A percentile compares a stretch with the other conserved stretches of the same genome.
Conservation (phyloP, 2,329 filamentous ascomycete genomes). For the Fusarium albosuccineum region DNA sequence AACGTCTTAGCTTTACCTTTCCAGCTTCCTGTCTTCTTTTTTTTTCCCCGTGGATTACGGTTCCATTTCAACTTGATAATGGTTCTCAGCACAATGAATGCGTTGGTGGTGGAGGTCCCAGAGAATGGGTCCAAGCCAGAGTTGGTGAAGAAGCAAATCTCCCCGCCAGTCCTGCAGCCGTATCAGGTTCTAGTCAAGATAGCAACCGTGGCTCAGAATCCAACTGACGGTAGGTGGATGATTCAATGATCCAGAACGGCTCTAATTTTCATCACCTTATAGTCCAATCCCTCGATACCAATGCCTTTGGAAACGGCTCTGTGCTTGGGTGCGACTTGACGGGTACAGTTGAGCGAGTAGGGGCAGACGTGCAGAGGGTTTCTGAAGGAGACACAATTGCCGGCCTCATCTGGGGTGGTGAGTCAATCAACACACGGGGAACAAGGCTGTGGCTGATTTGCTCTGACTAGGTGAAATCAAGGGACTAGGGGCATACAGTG, state of each 20-base stretch:
- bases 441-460: not conserved
- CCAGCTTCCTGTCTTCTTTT: not conserved
- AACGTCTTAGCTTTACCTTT: too few relatives aligned
- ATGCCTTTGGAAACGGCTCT: constrained; percentile 54
- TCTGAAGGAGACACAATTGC: constrained; percentile 41
- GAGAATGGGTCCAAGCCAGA: constrained; percentile 26
- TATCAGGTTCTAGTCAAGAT: constrained; percentile 45
- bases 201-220: constrained; percentile 44
- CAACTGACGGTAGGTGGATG: constrained; percentile 38
- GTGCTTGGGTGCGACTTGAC: constrained; percentile 56
- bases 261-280: not conserved
- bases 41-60: too few relatives aligned
- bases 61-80: constrained; percentile 8
- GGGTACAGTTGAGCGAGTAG: constrained; percentile 52
- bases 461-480: constrained; percentile 36
- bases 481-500: constrained; percentile 54
- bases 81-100: constrained; percentile 29
- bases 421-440: not conserved
- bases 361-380: constrained; percentile 38
- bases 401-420: constrained; percentile 49
- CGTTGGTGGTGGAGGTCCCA: constrained; percentile 35
- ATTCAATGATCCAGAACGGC: not conserved
- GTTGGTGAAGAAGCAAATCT: constrained; percentile 31
- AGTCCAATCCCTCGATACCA: constrained; percentile 46
- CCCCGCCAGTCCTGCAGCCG: constrained; percentile 19